These are phyloP conservation scores for Wickerhamomyces pijperi DNA, from an alignment of 805 yeast genomes.

Conservation along the genomic window DNA sequence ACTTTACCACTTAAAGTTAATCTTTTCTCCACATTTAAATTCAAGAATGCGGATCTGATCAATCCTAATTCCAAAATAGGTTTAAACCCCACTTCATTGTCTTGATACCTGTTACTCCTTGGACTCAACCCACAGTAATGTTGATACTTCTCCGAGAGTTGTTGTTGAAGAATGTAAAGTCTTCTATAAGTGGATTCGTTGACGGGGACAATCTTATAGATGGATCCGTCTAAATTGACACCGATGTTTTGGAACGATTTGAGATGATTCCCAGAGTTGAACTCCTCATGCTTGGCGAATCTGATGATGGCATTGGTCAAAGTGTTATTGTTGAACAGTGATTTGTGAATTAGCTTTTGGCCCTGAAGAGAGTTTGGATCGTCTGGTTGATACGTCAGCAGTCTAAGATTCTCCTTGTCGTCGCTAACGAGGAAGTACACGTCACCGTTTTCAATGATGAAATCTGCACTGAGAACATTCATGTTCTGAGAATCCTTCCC, in stretches of 20 bases:
- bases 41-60: constrained; percentile 35
- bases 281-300: constrained; percentile 25
- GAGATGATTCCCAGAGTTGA: constrained; percentile 9
- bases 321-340: constrained; percentile 62
- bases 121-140: constrained; percentile 80
- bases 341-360: constrained; percentile 54
- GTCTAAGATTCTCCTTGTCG: constrained; percentile 50
- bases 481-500: constrained; percentile 59
- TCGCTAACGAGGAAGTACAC: constrained; percentile 61
- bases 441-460: constrained; percentile 60
- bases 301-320: constrained; percentile 42
- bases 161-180: constrained; percentile 79
- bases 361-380: constrained; percentile 79
- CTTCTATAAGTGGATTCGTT: constrained; percentile 69
- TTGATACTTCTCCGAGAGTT: constrained; percentile 63
- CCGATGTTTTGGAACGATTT: constrained; percentile 55
- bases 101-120: constrained; percentile 27
- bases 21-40: constrained; percentile 47
- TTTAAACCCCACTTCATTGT: constrained; percentile 31
- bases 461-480: constrained; percentile 66
- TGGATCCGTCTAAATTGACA: constrained; percentile 68
- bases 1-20: constrained; percentile 42
- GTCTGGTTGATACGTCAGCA: constrained; percentile 85
- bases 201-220: constrained; percentile 64
- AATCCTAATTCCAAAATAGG: constrained; percentile 59